Conservation (phyloP, 1,139 yeast genomes). For the Suhomyces bokatorum region DNA sequence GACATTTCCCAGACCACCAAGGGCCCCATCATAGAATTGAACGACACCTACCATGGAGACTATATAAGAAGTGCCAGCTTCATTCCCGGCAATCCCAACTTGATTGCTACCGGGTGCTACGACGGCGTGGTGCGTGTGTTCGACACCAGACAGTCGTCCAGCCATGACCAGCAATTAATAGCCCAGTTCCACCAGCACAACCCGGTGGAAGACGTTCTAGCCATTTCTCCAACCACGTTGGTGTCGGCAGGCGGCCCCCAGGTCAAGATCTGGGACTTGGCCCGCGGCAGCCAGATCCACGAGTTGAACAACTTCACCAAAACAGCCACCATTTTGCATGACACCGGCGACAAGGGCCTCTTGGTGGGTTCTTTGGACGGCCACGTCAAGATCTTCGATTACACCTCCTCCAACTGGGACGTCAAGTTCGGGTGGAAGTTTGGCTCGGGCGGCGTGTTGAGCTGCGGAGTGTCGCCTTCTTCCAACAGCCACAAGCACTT, state of each 20-base stretch:
- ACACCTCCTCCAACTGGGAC: constrained; percentile 71
- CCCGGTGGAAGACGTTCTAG: constrained; percentile 87
- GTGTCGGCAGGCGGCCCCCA: constrained; percentile 86
- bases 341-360: constrained; percentile 70
- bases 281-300: constrained; percentile 66
- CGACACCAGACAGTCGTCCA: constrained; percentile 63
- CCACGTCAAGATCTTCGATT: constrained; percentile 92
- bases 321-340: constrained; percentile 82
- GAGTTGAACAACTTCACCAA: constrained; percentile 83
- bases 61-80: constrained; percentile 83
- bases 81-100: constrained; percentile 69
- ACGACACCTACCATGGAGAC: constrained; percentile 72
- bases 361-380: constrained; percentile 96
- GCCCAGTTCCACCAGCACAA: constrained; percentile 39
- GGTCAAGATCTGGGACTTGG: constrained; percentile 89
- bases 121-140: constrained; percentile 87
- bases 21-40: constrained; percentile 66
- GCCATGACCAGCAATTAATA: constrained; percentile 55
- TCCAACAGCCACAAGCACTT: constrained; percentile 66
- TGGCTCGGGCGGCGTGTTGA: constrained; percentile 81
- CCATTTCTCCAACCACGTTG: constrained; percentile 76
- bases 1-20: constrained; percentile 76
- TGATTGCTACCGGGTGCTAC: constrained; percentile 90
- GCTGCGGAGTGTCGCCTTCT: constrained; percentile 88
- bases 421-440: constrained; percentile 97